A percentile compares a stretch with the other conserved stretches of the same genome.
Evolutionary conservation across 257 asterid species (phyloP).

Genomic region (Capsicum rhomboideum): DNA sequence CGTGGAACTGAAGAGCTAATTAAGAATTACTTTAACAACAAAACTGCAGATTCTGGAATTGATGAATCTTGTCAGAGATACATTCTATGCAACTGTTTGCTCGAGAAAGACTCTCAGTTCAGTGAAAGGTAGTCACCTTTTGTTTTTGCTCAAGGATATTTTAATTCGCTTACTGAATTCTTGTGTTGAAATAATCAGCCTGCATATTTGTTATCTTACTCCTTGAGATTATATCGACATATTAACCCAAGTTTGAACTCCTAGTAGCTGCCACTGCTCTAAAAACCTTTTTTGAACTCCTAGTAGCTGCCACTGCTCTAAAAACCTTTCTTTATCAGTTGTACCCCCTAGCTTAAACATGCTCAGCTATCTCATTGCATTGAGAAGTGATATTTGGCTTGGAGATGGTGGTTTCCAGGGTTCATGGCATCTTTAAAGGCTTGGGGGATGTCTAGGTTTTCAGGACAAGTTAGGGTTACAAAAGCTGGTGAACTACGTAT

Average conservation of each 20-base stretch:
- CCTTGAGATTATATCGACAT: neutral
- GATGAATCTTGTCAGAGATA: constrained; percentile 25
- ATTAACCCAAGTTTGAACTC: neutral
- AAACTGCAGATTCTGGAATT: constrained; percentile 32
- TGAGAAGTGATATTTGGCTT: neutral
- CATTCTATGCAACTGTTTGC: constrained; percentile 32
- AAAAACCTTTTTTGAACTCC: neutral
- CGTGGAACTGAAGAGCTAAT: constrained; percentile 12
- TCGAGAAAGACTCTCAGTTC: constrained; percentile 27
- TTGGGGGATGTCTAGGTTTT: neutral
- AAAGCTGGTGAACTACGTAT: neutral
- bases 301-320: neutral
- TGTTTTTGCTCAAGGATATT: neutral
- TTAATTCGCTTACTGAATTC: neutral
- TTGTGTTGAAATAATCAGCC: neutral
- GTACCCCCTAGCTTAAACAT: neutral
- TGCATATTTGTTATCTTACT: neutral
- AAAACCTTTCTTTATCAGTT: neutral
- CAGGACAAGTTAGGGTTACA: neutral
- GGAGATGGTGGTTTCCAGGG: neutral
- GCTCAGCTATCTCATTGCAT: neutral
- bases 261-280: neutral
- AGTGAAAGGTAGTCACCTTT: constrained; percentile 31
- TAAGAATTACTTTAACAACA: constrained; percentile 26
- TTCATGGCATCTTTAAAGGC: neutral